These are phyloP conservation scores for Ceraceosorus bombacis DNA, from an alignment of 1,284 basidiomycete species.

Conservation along the genomic window DNA sequence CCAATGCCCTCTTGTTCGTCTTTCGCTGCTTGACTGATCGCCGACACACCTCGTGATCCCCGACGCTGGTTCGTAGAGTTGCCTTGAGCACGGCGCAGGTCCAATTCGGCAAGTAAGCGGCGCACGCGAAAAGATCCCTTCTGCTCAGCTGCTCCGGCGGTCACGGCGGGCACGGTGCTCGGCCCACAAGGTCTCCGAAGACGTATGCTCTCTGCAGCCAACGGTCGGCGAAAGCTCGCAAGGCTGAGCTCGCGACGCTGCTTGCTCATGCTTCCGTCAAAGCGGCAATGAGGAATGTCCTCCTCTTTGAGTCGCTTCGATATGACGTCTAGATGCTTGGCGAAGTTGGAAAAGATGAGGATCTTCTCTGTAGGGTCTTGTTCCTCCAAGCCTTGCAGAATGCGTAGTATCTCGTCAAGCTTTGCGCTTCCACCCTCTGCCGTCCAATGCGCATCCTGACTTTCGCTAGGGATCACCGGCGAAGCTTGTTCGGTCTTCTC, in stretches of 20 bases:
- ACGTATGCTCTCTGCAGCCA: not conserved
- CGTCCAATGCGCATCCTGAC: conserved; percentile 51
- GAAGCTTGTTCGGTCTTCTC: conserved; percentile 4
- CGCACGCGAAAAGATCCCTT: not conserved
- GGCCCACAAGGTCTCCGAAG: not conserved
- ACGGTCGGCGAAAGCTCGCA: not conserved
- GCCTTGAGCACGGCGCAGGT: not conserved
- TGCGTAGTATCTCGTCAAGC: conserved; percentile 67
- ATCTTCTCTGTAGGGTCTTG: conserved; percentile 19
- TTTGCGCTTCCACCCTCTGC: conserved; percentile 55
- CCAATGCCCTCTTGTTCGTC: conserved; percentile 9
- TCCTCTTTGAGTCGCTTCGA: conserved; percentile 61
- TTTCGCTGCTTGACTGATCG: conserved; percentile 18
- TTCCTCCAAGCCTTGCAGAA: conserved; percentile 53
- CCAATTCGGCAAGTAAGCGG: conserved; percentile 1
- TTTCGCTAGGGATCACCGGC: conserved; percentile 1
- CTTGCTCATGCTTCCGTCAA: conserved; percentile 69
- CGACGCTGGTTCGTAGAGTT: no score
- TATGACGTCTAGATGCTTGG: conserved; percentile 54
- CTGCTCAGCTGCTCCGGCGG: no score
- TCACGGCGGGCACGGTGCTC: not conserved
- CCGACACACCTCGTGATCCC: not conserved
- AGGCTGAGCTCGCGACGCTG: not conserved
- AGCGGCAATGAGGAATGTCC: conserved; percentile 66
- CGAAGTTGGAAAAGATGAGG: conserved; percentile 12